A percentile compares a stretch with the other conserved stretches of the same genome.
Evolutionary conservation across 192 early-diverging fungal species (phyloP).

Genomic region (Rhizophagus prolifer): DNA sequence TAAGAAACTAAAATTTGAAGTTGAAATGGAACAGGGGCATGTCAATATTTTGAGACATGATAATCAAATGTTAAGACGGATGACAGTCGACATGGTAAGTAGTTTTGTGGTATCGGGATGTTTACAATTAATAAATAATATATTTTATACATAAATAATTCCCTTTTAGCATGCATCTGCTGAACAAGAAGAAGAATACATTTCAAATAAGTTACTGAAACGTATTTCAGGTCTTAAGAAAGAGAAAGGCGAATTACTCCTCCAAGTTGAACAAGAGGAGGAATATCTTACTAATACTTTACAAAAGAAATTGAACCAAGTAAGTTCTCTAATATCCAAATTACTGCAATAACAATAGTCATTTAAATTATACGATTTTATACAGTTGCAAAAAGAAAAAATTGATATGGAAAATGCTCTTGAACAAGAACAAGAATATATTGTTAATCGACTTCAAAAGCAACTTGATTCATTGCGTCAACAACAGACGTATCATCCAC

Average conservation of each 20-base stretch:
- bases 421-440: slow-evolving; percentile 90
- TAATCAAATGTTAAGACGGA: slow-evolving; percentile 56
- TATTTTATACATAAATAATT: background rate
- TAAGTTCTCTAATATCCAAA: slow-evolving; percentile 15
- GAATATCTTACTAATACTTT: slow-evolving; percentile 79
- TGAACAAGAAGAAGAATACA: slow-evolving; percentile 74
- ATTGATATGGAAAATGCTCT: slow-evolving; percentile 85
- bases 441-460: slow-evolving; percentile 87
- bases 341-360: background rate
- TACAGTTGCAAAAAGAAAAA: slow-evolving; percentile 82
- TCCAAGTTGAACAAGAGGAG: slow-evolving; percentile 80
- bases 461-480: slow-evolving; percentile 62
- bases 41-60: slow-evolving; percentile 62
- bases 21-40: slow-evolving; percentile 65
- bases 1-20: slow-evolving; percentile 65
- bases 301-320: slow-evolving; percentile 69
- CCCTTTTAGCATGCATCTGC: slow-evolving; percentile 48
- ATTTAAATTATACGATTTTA: background rate
- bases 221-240: slow-evolving; percentile 73
- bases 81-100: slow-evolving; percentile 57
- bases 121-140: background rate
- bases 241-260: slow-evolving; percentile 73
- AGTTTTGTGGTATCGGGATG: background rate
- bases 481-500: slow-evolving; percentile 36
- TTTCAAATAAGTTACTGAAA: slow-evolving; percentile 74